These are phyloP conservation scores for Aspergillus awamori DNA, from an alignment of 2,329 filamentous ascomycete species.

Conservation along the genomic window DNA sequence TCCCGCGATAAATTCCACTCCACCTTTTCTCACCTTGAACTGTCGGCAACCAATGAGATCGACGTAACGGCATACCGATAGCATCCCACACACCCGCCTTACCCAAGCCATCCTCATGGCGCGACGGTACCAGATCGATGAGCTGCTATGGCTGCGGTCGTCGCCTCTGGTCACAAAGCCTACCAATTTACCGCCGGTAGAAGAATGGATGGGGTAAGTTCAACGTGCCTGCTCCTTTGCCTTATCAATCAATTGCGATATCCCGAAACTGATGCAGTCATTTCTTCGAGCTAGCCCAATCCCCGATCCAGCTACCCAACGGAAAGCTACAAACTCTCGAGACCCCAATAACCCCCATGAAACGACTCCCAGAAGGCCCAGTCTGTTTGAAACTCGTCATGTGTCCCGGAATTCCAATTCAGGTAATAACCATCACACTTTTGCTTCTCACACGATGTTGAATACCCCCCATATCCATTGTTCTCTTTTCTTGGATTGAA, in stretches of 20 bases:
- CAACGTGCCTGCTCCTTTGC: conserved; percentile 11
- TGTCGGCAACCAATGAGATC: conserved; percentile 32
- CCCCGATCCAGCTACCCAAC: conserved; percentile 45
- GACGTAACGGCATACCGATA: conserved; percentile 26
- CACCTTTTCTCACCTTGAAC: conserved; percentile 10
- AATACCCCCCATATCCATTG: too few relatives aligned
- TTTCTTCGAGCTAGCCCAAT: conserved; percentile 38
- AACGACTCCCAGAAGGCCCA: conserved; percentile 40
- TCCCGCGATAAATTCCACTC: conserved; percentile 8
- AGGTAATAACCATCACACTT: conserved; percentile 37
- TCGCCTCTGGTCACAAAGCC: conserved; percentile 86
- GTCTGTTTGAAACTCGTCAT: conserved; percentile 48
- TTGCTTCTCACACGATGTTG: not conserved
- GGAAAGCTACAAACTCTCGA: conserved; percentile 40
- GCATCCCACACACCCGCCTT: conserved; percentile 15
- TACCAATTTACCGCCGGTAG: conserved; percentile 73
- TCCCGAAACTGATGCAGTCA: conserved; percentile 25
- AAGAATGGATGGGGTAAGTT: conserved; percentile 94
- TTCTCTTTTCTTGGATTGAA: not conserved
- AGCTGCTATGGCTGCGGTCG: conserved; percentile 73
- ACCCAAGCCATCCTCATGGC: conserved; percentile 39
- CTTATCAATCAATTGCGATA: conserved; percentile 6
- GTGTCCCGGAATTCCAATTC: conserved; percentile 53
- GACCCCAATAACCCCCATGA: conserved; percentile 41
- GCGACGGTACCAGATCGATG: conserved; percentile 72